Conservation (phyloP, 805 yeast genomes). For the Hanseniaspora meyeri region DNA sequence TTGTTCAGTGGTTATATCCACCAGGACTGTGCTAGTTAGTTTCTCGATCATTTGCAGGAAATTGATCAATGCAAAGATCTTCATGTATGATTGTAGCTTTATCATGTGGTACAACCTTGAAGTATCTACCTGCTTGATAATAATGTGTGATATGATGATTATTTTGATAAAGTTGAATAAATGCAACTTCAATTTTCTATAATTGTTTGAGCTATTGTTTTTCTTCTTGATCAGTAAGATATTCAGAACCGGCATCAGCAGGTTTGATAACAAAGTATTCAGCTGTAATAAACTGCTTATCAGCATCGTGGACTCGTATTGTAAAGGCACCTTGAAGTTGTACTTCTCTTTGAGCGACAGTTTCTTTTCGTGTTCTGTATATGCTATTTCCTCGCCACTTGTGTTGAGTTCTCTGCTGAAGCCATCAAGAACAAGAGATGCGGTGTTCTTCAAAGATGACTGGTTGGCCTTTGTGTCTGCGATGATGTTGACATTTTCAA, state of each 20-base stretch:
- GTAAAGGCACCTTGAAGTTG: not conserved
- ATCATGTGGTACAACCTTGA: constrained; percentile 10
- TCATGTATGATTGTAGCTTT: constrained; percentile 11
- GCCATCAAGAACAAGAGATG: not conserved
- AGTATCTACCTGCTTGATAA: constrained; percentile 5
- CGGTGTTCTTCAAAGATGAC: not conserved
- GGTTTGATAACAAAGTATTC: not conserved
- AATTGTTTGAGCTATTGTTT: not conserved
- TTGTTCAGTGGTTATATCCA: not conserved
- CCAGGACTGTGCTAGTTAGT: constrained; percentile 2
- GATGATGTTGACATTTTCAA: not conserved
- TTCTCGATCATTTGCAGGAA: constrained; percentile 11
- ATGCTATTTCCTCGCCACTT: not conserved
- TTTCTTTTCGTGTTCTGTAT: not conserved
- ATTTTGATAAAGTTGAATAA: not conserved
- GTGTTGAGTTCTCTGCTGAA: not conserved
- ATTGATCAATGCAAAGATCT: constrained; percentile 11
- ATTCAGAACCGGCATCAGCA: not conserved
- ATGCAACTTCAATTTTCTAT: not conserved
- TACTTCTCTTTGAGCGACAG: not conserved
- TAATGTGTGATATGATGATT: not conserved
- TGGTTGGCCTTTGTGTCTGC: not conserved
- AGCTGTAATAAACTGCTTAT: not conserved
- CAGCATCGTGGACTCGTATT: constrained; percentile 6
- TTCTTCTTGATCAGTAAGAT: not conserved